Percentiles rank a stretch among this genome's conserved stretches.
phyloP scores from a whole-genome alignment of 441 rosid genomes.

The Aquilaria agallochum region DNA sequence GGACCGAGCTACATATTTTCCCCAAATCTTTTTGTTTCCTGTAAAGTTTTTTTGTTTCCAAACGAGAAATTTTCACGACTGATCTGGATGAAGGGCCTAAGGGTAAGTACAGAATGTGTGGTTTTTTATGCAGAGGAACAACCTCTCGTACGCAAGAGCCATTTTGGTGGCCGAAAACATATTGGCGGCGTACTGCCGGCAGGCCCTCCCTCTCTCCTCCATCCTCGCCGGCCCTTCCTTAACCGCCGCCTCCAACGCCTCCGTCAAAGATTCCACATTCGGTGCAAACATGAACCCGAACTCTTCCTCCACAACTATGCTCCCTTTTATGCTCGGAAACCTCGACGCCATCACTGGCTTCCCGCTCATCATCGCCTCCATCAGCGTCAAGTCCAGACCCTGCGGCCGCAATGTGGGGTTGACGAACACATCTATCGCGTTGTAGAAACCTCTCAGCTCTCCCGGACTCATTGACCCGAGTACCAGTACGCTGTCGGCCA shows the following conservation, averaged over 20 bases:
- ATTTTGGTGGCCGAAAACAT: conserved; percentile 88
- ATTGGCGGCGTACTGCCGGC: conserved; percentile 56
- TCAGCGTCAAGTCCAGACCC: conserved; percentile 85
- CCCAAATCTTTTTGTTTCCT: too few relatives aligned
- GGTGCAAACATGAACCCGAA: conserved; percentile 88
- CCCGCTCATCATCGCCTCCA: conserved; percentile 97
- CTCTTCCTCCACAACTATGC: conserved; percentile 73
- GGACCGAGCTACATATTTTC: too few relatives aligned
- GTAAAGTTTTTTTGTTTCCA: too few relatives aligned
- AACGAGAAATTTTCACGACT: too few relatives aligned
- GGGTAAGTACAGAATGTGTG: conserved; percentile 58
- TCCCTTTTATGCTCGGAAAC: conserved; percentile 83
- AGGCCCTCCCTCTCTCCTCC: conserved; percentile 66
- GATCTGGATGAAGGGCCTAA: conserved; percentile 6
- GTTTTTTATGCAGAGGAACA: conserved; percentile 80
- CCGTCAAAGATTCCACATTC: conserved; percentile 62
- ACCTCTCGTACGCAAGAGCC: conserved; percentile 87
- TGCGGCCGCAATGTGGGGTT: conserved; percentile 93
- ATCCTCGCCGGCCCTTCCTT: conserved; percentile 58
- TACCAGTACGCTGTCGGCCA: conserved; percentile 50
- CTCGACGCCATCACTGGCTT: conserved; percentile 86
- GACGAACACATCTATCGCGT: conserved; percentile 67
- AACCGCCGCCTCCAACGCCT: conserved; percentile 45
- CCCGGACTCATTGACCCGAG: conserved; percentile 71
- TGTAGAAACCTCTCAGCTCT: conserved; percentile 62